phyloP scores from a whole-genome alignment of 768 basidiomycete genomes.

The Chalciporus piperatus region DNA sequence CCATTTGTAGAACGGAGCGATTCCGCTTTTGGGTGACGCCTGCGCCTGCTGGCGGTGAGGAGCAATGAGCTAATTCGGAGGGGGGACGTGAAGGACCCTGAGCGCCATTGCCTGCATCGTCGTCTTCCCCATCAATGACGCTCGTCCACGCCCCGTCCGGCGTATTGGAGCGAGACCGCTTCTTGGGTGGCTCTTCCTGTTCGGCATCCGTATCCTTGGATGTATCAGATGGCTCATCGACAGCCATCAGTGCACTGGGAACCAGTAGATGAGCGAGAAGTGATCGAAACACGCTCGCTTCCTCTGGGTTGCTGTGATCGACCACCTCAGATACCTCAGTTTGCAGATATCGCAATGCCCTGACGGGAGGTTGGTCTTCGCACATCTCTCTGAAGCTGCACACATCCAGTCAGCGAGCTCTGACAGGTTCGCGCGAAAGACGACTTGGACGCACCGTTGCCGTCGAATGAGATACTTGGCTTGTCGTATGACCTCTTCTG shows the following conservation, averaged over 20 bases:
- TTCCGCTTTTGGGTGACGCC: constrained; percentile 18
- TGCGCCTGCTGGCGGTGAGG: not conserved
- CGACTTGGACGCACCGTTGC: constrained; percentile 56
- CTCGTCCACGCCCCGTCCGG: constrained; percentile 45
- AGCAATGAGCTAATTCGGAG: constrained; percentile 1
- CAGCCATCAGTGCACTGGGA: constrained; percentile 23
- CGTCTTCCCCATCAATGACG: constrained; percentile 35
- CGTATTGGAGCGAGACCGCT: constrained; percentile 43
- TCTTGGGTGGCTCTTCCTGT: constrained; percentile 37
- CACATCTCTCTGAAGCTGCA: constrained; percentile 82
- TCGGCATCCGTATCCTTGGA: constrained; percentile 17
- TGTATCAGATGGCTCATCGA: not conserved
- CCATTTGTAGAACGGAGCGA: constrained; percentile 22
- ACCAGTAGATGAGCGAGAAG: constrained; percentile 63
- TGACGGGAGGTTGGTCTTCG: constrained; percentile 51
- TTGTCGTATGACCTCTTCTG: constrained; percentile 61
- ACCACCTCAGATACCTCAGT: constrained; percentile 68
- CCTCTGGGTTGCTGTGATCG: constrained; percentile 60
- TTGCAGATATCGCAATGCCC: constrained; percentile 71
- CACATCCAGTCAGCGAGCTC: not conserved
- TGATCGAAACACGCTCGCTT: constrained; percentile 60
- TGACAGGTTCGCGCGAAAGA: not conserved
- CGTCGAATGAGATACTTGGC: constrained; percentile 63
- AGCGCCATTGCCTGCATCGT: constrained; percentile 1
- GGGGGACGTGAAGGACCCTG: not conserved